Evolutionary conservation across 2,329 filamentous ascomycete species (phyloP).

Genomic region (Epichloe sibirici): DNA sequence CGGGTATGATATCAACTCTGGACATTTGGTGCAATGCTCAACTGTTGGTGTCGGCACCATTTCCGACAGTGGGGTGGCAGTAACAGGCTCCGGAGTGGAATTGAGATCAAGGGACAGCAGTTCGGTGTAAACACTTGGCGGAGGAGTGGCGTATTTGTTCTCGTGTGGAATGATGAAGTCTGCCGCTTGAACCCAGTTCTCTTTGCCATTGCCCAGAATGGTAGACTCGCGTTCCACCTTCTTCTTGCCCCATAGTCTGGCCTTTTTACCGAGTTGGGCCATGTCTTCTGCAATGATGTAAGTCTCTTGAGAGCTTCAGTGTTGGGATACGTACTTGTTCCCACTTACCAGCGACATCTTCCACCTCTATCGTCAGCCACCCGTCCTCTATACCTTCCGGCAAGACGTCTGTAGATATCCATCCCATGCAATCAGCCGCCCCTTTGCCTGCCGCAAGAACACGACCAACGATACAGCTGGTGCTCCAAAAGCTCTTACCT

Average conservation of each 20-base stretch:
- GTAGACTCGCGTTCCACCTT: conserved; percentile 47
- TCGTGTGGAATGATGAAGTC: conserved; percentile 53
- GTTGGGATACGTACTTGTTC: background rate
- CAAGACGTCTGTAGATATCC: conserved; percentile 49
- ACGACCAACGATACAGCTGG: conserved; percentile 50
- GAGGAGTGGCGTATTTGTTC: conserved; percentile 35
- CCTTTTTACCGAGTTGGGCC: conserved; percentile 38
- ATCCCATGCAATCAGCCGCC: conserved; percentile 54
- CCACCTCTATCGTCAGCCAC: conserved; percentile 47
- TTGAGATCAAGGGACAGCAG: conserved; percentile 39
- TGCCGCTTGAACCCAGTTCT: conserved; percentile 41
- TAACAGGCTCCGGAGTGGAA: conserved; percentile 29
- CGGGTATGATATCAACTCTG: conserved; percentile 23
- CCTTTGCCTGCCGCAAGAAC: conserved; percentile 51
- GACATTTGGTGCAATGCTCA: conserved; percentile 19
- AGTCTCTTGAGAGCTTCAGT: background rate
- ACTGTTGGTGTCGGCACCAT: conserved; percentile 26
- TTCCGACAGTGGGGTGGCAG: conserved; percentile 31
- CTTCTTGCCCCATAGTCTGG: conserved; percentile 49
- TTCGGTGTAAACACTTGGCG: conserved; percentile 35
- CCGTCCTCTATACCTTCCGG: conserved; percentile 40
- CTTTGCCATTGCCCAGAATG: conserved; percentile 45
- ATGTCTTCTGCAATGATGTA: conserved; percentile 29
- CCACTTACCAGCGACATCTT: conserved; percentile 37
- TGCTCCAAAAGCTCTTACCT: conserved; percentile 58